Percentiles rank a stretch among this genome's conserved stretches.
Evolutionary conservation across 2,329 filamentous ascomycete genomes (phyloP).

Genomic region (Penicillium oxalicum): DNA sequence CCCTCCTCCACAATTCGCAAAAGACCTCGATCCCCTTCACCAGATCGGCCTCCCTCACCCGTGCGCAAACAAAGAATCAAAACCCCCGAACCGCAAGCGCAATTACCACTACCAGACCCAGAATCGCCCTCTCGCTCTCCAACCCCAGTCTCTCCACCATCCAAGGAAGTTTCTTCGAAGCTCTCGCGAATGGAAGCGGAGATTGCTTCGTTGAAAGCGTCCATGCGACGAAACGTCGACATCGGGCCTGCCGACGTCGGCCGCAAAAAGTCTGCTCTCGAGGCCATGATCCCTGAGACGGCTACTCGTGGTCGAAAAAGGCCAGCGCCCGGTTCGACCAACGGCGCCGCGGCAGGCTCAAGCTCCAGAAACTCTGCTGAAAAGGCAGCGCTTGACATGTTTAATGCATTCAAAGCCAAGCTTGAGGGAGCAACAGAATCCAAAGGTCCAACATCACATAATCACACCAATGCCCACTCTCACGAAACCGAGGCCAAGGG

Average conservation of each 20-base stretch:
- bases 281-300: conserved; percentile 44
- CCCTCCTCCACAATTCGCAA: conserved; percentile 18
- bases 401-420: conserved; percentile 74
- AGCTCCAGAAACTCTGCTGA: conserved; percentile 51
- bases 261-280: conserved; percentile 42
- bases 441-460: conserved; percentile 12
- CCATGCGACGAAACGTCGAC: conserved; percentile 42
- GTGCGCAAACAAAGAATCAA: conserved; percentile 31
- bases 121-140: conserved; percentile 38
- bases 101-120: conserved; percentile 42
- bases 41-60: conserved; percentile 18
- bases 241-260: conserved; percentile 28
- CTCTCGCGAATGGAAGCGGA: conserved; percentile 41
- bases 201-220: conserved; percentile 42
- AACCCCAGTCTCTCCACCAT: conserved; percentile 23
- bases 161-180: conserved; percentile 26
- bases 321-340: conserved; percentile 32
- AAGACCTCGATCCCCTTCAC: conserved; percentile 32
- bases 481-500: conserved; percentile 9
- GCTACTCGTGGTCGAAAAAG: conserved; percentile 44
- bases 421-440: conserved; percentile 49
- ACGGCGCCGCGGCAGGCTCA: conserved; percentile 49
- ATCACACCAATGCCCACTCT: not conserved
- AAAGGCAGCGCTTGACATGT: conserved; percentile 59
- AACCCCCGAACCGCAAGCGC: conserved; percentile 38